These are phyloP conservation scores for Neonectria neomacrospora DNA, from an alignment of 2,329 filamentous ascomycete genomes.

Conservation along the genomic window DNA sequence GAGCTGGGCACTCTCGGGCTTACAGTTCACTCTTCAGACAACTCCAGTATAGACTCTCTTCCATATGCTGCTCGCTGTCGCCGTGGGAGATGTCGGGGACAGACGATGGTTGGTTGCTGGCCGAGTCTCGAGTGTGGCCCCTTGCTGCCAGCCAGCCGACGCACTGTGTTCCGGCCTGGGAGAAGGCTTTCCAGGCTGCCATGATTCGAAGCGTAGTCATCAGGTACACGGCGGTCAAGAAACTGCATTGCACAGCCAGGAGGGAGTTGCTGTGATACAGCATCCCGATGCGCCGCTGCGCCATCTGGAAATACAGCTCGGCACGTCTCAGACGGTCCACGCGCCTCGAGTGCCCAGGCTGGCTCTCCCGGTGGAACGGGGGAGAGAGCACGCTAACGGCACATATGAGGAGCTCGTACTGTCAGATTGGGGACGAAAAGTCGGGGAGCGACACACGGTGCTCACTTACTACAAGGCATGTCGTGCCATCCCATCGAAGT, in stretches of 20 bases:
- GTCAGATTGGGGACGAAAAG: slow-evolving; percentile 5
- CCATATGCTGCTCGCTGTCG: slow-evolving; percentile 29
- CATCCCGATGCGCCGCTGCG: slow-evolving; percentile 38
- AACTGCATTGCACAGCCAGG: slow-evolving; percentile 34
- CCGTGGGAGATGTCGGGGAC: not conserved
- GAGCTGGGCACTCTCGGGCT: slow-evolving; percentile 5
- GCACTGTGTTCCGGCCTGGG: slow-evolving; percentile 28
- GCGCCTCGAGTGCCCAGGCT: slow-evolving; percentile 24
- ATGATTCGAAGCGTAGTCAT: slow-evolving; percentile 35
- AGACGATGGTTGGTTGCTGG: not conserved
- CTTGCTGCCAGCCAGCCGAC: slow-evolving; percentile 17
- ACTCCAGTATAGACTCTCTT: slow-evolving; percentile 43
- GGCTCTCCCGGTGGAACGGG: slow-evolving; percentile 7
- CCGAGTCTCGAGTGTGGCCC: slow-evolving; percentile 4
- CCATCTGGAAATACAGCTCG: slow-evolving; percentile 35
- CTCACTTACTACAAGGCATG: slow-evolving; percentile 39
- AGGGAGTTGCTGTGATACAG: slow-evolving; percentile 36
- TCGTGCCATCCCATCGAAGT: slow-evolving; percentile 35
- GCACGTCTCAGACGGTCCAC: slow-evolving; percentile 24
- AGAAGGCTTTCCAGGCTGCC: slow-evolving; percentile 38
- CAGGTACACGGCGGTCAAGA: slow-evolving; percentile 37
- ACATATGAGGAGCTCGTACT: slow-evolving; percentile 34
- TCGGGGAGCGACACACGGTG: not conserved
- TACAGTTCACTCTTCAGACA: slow-evolving; percentile 42
- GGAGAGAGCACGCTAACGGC: slow-evolving; percentile 35